Conservation (phyloP, 768 basidiomycete genomes). For the Mycena haematopus region DNA sequence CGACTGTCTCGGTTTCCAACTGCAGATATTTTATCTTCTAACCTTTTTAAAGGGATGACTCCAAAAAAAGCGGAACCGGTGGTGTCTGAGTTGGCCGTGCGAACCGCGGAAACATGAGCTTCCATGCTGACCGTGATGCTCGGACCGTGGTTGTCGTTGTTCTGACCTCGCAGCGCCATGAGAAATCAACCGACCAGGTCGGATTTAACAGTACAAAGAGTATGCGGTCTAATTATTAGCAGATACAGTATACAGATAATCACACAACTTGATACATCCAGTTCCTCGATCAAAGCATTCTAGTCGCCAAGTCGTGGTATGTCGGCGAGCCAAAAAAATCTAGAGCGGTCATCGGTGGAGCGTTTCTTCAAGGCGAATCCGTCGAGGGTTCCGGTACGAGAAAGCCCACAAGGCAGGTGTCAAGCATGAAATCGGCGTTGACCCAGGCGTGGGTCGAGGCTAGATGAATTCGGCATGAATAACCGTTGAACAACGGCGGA, state of each 20-base stretch:
- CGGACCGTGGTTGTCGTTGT: too few species aligned
- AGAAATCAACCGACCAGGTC: neutral
- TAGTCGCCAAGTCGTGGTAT: neutral
- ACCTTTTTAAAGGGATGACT: neutral
- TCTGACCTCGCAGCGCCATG: too few species aligned
- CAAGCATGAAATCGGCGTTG: slow-evolving; percentile 94
- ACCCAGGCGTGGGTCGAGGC: slow-evolving; percentile 96
- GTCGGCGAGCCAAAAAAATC: neutral
- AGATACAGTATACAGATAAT: neutral
- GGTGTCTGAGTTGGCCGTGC: too few species aligned
- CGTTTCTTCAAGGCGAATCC: slow-evolving; percentile 34
- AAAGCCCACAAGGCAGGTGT: slow-evolving; percentile 91
- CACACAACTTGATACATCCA: neutral
- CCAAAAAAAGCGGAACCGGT: too few species aligned
- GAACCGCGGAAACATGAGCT: too few species aligned
- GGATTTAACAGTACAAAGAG: neutral
- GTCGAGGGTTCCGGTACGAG: slow-evolving; percentile 72
- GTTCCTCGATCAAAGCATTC: neutral
- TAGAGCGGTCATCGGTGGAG: neutral
- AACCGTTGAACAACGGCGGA: neutral
- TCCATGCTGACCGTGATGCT: too few species aligned
- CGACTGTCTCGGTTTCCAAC: neutral
- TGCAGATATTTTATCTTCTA: neutral
- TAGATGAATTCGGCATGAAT: slow-evolving; percentile 37
- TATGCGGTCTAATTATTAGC: neutral